Evolutionary conservation across 2,329 filamentous ascomycete genomes (phyloP), one percentile per base, ranked within the genome.

Genomic region (Coniochaeta sp.): DNA sequence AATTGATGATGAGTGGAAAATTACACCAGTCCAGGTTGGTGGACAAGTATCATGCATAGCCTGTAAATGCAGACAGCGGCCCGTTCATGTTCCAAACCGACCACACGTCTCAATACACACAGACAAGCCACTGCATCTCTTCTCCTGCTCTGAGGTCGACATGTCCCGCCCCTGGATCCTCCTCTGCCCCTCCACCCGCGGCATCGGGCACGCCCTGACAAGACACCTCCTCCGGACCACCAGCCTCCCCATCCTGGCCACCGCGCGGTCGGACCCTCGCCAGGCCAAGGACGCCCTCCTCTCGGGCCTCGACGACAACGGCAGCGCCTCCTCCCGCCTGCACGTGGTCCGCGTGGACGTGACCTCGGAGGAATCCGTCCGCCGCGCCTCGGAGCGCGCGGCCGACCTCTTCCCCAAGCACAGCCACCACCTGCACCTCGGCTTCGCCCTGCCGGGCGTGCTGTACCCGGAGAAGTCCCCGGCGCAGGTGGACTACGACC

Each of bases 381-480:
- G 74, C 55, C 80, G 82, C 42, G 85, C 89, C 19, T 77, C 83
- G 4, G 69, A 70, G 16, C 66, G 66, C 55, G 85, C 85, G 30
- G 74, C 75, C 24, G 68, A 74, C 7, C 73, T 83, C 9, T 88
- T 88, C 70, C 81, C 82, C 1, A 60, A 71, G 0, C 69, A 70
- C 14, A 72, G 72, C 9, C 72, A 84, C 65, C 84, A 89, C 65
- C 80, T 95, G 14, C 88, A 86, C 62, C 81, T 93, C 50, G 84
- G 84, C 2, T 83, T 91, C 66, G 82, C 83, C 32, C 74, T 92
- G 2, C 89, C 90, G 0, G 91, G 90, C 0, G 78, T 93, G 40
- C 80, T 95, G 12, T 81, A 83, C 65, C 84, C 90, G 0, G 91
- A 96, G 70, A 91, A 88, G 71, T 84, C 85, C 1, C 88, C 87